Base-by-base conservation (phyloP, 768 basidiomycete species). In the Russula sp. region DNA sequence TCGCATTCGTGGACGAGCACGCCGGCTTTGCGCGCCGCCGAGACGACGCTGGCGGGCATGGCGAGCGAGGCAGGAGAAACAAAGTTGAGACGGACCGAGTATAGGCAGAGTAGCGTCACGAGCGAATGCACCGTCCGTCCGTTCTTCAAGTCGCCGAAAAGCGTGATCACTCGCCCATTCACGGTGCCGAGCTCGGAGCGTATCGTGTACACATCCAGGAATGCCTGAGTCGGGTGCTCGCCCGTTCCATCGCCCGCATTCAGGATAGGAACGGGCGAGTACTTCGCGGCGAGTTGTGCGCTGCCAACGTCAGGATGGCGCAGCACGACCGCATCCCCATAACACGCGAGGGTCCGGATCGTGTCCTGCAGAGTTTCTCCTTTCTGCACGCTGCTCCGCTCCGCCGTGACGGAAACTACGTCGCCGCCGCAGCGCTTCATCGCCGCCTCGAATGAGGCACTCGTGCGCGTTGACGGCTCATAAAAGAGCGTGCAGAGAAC, bases 351-450 rank as follows among this genome's bases (percentile, higher is more conserved):
- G 0, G 96, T 97, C 53, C 97, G 83, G 68, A 99, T 81, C 0
- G 96, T 98, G 72, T 98, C 97, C 20, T 91, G 84, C 45, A 99
- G 76, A 0, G 84, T 87, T 77, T 99, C 97, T 41, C 97, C 97
- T 76, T 98, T 99, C 66, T 81, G 78, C 47, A 97, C 92, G 0
- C 93, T 97, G 4, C 94, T 95, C 2, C 81, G 79, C 56, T 93
- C 90, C 2, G 83, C 83, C 45, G 81, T 82, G 59, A 98, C 82
- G 59, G 88, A 81, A n/a, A 97, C 86, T 42, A 98, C 96, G 69
- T 95, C 85, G 20, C 97, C 97, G 32, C 97, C 97, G 69, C 93
- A 93, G 53, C 97, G 85, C 73, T 97, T 96, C 97, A 98, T 99
- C 11, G 97, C 97, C 2, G 96, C 88, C 71, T 99, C 96, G 69